Evolutionary conservation across 139 green algal genomes (phyloP), one percentile per base, ranked within the genome.

Genomic region (Haematococcus lacustris): DNA sequence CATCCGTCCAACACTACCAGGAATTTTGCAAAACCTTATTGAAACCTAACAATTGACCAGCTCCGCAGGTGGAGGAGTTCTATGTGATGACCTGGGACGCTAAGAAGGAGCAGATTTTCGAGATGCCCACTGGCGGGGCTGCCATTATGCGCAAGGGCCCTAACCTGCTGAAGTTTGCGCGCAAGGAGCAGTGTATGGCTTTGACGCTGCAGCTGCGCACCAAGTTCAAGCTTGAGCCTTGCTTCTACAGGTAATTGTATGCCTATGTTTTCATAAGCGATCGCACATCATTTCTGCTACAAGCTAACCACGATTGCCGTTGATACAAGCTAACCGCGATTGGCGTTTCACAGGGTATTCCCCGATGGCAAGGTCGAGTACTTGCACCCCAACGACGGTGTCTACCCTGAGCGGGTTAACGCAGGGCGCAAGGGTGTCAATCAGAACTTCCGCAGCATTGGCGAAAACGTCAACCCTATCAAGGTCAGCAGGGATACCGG

Each of bases 401-500:
- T 97, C 39, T 98, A 98, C 92, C 95, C 95, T 41, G 95, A 99
- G 91, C 98, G 98, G 93, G 95, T 99, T 37, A 98, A 98, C 86
- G 84, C 86, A 39, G 94, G 94, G 78, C 90, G 95, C 74, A 76
- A 82, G 2, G 85, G 82, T 35, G 89, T 83, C 51, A 97, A 97
- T 88, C 77, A 89, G 77, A 97, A 97, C 87, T 85, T 94, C 75
- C 84, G 95, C 69, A 81, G 88, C 78, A 99, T 99, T 60, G 95
- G 95, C 69, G 77, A 97, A 78, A 99, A 99, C 90, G 71, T 88
- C 34, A 90, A 98, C 86, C 92, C 93, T 57, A 89, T 89, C 40
- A 85, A 87, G 67, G 84, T 89, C 37, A 83, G 71, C 17, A 6
- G 41, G 59, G 3, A 62, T 38, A 30, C 25, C 33, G 41, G 50